Base-by-base conservation (phyloP, 306 rosid genomes). In the Erythrophleum fordii region DNA sequence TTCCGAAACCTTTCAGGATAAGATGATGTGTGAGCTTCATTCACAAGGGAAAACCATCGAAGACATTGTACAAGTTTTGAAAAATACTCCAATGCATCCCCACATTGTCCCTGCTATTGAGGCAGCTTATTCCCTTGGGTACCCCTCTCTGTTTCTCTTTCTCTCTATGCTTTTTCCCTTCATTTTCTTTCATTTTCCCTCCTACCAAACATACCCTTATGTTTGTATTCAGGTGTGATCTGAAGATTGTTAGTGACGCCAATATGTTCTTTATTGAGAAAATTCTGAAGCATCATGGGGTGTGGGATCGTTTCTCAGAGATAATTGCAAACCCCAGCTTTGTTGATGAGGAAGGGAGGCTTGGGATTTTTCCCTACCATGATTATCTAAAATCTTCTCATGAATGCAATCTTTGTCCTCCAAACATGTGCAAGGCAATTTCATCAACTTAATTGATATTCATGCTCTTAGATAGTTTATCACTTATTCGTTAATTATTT, bases 381-480 rank as follows among this genome's bases (percentile, higher is more conserved):
- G 94, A 92, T 88, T 90, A 87, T 77, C 67, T 8, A 7, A 46
- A 83, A 25, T 82, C 92, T 65, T 84, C 92, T 56, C 97, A 92
- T 75, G 90, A 88, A 71, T 88, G 94, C 84, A 78, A 29, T 42
- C 80, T 88, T 22, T 92, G 97, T 81, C 94, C 94, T 80, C 89
- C 92, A 76, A 92, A 90, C 69, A 92, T 87, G 94, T 92, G 97
- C 97, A 90, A 92, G 92, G 97, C 74, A 79, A 75, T 34, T 35
- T 1, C 75, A 7, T 64, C 49, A 31, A 8, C 49, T 55, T 6
- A 20, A 14, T 49, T n/a, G 8, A 49, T 12, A 11, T 46, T 12
- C 52, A 48, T 48, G 20, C n/a, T 48, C 53, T 48, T 48, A 51
- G 3, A 0, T 37, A 5, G 8, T 37, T 37, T 7, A 37, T 34